Conservation (phyloP, 768 basidiomycete species). For the Rhizopogon salebrosus region DNA sequence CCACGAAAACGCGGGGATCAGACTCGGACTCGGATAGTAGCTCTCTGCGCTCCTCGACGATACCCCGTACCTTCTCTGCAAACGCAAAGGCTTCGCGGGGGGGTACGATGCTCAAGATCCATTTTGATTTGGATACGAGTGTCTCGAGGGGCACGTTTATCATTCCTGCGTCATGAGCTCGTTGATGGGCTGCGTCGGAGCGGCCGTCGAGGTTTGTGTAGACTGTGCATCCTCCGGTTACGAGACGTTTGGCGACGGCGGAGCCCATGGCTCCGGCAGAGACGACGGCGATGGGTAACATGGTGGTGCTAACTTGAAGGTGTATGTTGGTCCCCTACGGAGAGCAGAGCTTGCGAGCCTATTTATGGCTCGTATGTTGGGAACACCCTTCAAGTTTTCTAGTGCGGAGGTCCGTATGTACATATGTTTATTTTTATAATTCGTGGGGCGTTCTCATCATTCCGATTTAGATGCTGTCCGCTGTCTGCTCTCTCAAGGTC, state of each 20-base stretch:
- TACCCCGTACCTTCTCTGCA: constrained; percentile 23
- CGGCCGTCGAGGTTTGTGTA: constrained; percentile 49
- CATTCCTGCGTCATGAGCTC: constrained; percentile 50
- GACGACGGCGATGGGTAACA: constrained; percentile 37
- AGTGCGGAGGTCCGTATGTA: neutral
- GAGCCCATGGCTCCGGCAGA: constrained; percentile 58
- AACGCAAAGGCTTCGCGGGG: constrained; percentile 42
- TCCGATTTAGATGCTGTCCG: neutral
- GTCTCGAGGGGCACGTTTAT: constrained; percentile 29
- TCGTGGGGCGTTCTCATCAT: neutral
- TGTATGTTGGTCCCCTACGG: neutral
- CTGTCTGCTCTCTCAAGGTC: neutral
- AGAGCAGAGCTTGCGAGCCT: neutral
- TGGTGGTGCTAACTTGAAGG: neutral
- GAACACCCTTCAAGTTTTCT: neutral
- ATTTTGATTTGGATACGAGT: constrained; percentile 28
- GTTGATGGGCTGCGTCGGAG: constrained; percentile 38
- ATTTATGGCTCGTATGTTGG: neutral
- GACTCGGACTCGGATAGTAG: too few relatives aligned
- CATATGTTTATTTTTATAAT: neutral
- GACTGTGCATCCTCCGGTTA: constrained; percentile 40
- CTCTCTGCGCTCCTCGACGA: neutral
- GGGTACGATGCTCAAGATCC: constrained; percentile 50
- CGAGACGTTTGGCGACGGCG: constrained; percentile 41
- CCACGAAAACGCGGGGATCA: constrained; percentile 33